Evolutionary conservation across 192 early-diverging fungal species (phyloP).

Genomic region (Spizellomyces sp.): DNA sequence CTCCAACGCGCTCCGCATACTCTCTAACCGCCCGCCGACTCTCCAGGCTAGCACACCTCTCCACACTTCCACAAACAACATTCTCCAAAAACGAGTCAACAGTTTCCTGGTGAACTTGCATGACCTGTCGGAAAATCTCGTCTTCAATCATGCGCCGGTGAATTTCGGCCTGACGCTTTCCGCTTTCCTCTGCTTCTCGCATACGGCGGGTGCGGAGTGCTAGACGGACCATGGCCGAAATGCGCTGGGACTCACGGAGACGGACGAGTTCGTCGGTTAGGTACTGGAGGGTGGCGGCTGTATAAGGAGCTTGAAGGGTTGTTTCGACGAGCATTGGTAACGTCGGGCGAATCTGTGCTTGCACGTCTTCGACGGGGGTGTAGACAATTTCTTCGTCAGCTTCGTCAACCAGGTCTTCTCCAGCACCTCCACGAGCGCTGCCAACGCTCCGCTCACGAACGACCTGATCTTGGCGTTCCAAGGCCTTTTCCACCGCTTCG

Average conservation of each 20-base stretch:
- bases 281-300: constrained; percentile 50
- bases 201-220: constrained; percentile 58
- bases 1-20: constrained; percentile 40
- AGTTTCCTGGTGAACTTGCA: constrained; percentile 58
- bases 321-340: constrained; percentile 4
- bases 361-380: neutral
- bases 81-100: constrained; percentile 62
- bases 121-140: constrained; percentile 58
- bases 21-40: constrained; percentile 50
- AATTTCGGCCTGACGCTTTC: constrained; percentile 51
- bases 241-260: constrained; percentile 52
- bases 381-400: constrained; percentile 9
- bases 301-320: constrained; percentile 9
- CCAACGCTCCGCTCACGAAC: constrained; percentile 15
- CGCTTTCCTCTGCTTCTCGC: constrained; percentile 62
- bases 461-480: neutral
- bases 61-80: constrained; percentile 43
- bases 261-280: constrained; percentile 58
- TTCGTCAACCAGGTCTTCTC: neutral
- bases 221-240: constrained; percentile 59
- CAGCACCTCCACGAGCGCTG: neutral
- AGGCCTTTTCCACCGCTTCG: constrained; percentile 26
- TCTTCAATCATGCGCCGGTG: constrained; percentile 50
- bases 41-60: constrained; percentile 40
- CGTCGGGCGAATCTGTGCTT: neutral